A percentile compares a stretch with the other conserved stretches of the same genome.
These are phyloP conservation scores for Aspergillus latus DNA, from an alignment of 2,329 filamentous ascomycete genomes.

Conservation along the genomic window DNA sequence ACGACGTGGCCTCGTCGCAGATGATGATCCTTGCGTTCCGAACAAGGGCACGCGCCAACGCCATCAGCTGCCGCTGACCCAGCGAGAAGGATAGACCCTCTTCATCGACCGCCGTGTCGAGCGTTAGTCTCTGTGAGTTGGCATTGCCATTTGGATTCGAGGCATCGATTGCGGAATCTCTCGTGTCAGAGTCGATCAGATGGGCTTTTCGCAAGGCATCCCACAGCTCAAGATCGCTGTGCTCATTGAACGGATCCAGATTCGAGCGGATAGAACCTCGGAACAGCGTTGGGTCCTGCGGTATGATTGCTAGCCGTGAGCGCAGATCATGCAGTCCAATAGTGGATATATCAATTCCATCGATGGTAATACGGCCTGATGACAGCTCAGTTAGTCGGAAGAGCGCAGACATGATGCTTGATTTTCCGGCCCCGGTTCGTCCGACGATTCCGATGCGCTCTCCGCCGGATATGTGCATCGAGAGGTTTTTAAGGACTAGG, in stretches of 20 bases:
- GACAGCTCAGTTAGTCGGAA: conserved; percentile 47
- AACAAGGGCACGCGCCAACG: conserved; percentile 84
- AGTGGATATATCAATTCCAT: conserved; percentile 44
- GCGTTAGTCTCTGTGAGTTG: conserved; percentile 29
- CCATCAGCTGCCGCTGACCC: conserved; percentile 93
- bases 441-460: conserved; percentile 52
- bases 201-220: conserved; percentile 47
- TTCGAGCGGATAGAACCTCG: conserved; percentile 47
- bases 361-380: conserved; percentile 43
- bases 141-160: neutral
- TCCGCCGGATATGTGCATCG: conserved; percentile 45
- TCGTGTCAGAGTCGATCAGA: conserved; percentile 48
- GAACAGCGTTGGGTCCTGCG: conserved; percentile 49
- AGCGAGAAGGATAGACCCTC: conserved; percentile 96
- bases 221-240: conserved; percentile 50
- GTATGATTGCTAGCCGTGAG: conserved; percentile 46
- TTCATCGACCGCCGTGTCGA: conserved; percentile 85
- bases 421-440: conserved; percentile 48
- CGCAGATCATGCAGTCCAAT: conserved; percentile 45
- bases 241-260: conserved; percentile 47
- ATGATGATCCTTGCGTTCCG: conserved; percentile 88
- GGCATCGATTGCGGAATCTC: conserved; percentile 16
- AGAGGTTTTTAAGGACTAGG: conserved; percentile 68
- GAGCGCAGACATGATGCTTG: conserved; percentile 48
- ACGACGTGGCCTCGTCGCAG: conserved; percentile 92